phyloP scores from a whole-genome alignment of 2,329 filamentous ascomycete species.

The Pestalotiopsis fici region DNA sequence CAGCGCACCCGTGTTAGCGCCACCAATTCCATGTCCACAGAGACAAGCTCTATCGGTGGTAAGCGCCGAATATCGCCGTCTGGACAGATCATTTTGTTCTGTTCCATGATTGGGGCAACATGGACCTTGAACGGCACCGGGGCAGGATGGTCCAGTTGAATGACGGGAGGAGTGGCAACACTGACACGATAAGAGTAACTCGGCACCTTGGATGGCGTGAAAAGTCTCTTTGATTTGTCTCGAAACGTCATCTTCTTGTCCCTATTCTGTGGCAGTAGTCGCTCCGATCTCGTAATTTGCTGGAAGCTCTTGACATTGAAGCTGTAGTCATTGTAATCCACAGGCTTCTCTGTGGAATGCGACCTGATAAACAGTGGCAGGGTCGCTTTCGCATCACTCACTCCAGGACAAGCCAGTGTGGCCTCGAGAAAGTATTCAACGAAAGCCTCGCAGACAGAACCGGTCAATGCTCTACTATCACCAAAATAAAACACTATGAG shows the following conservation, averaged over 20 bases:
- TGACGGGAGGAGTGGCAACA: conserved; percentile 1
- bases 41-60: conserved; percentile 4
- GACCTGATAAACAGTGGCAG: conserved; percentile 10
- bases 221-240: conserved; percentile 9
- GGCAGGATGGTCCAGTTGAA: conserved; percentile 11
- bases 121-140: conserved; percentile 9
- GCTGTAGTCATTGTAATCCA: neutral
- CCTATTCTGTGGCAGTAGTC: neutral
- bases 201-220: conserved; percentile 9
- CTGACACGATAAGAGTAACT: conserved; percentile 4
- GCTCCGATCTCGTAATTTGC: neutral
- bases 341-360: conserved; percentile 1
- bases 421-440: conserved; percentile 14
- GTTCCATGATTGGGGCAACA: neutral
- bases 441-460: conserved; percentile 8
- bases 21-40: neutral
- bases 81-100: neutral
- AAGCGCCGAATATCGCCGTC: conserved; percentile 5
- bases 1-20: conserved; percentile 1
- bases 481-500: conserved; percentile 5
- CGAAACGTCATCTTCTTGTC: conserved; percentile 7
- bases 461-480: neutral
- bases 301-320: neutral
- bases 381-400: neutral
- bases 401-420: conserved; percentile 1